Base-by-base conservation (phyloP, 495 filamentous ascomycete species). In the Penicillium coprophilum region DNA sequence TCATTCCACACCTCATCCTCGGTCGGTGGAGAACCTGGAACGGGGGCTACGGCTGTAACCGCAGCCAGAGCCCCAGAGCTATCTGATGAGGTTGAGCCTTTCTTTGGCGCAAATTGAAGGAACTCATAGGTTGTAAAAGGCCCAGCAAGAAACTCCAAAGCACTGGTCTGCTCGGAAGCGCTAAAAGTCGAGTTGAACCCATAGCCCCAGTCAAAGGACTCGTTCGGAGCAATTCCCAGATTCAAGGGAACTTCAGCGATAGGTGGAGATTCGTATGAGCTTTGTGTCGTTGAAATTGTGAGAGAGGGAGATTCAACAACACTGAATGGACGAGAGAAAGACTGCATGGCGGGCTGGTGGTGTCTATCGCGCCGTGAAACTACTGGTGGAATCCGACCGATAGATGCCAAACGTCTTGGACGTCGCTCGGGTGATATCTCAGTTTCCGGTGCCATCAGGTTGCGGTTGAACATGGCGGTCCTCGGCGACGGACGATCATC, bases 1-100 rank as follows among this genome's bases (percentile, higher is more conserved):
- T 98, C 92, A 38, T 88, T 84, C 94, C 94, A 98, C 17, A 96
- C 80, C 64, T 97, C 94, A 62, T 97, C 94, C 60, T 92, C 87
- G 15, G 76, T 85, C 6, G 85, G 78, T 8, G 78, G 82, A 8
- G 82, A 79, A 28, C 71, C 77, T 11, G 81, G 75, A 15, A 72
- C 66, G 6, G 87, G 88, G 38, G 87, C 67, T 4, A 88, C 70
- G 23, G 87, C 87, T 11, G 82, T 87, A 7, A 83, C 80, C 7
- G 78, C 78, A 50, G 77, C 69, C 62, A 76, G 71, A n/a, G 80
- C 80, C 1, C 84, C 85, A 17, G 87, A 90, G 61, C 86, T 88
- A 65, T 81, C 87, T 23, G 84, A 86, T 11, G 80, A 84, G 0
- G 86, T 80, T 0, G 91, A 94, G 57, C 82, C 77, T 56, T 90